Evolutionary conservation across 805 yeast species (phyloP), one percentile per base, ranked within the genome.

Genomic region (Wickerhamomyces subpelliculosus): DNA sequence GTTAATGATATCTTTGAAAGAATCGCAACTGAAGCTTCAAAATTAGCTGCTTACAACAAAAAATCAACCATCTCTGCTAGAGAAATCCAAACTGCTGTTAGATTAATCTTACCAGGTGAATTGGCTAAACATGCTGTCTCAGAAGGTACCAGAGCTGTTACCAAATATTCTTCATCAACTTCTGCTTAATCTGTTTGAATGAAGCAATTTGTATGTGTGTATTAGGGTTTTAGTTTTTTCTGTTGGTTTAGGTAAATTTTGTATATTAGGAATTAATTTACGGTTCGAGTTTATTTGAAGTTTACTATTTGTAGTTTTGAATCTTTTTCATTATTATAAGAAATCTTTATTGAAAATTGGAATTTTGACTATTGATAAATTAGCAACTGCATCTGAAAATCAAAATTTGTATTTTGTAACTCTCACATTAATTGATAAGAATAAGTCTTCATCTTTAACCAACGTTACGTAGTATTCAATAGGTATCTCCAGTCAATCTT

Each of bases 81-180:
- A 76, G 97, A 89, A 77, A 90, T 90, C 63, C 97, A 89, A 78
- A 90, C 97, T 57, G 97, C 97, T 58, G 97, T 89, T 55, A 87
- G 97, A 80, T 82, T 89, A 63, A 89, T 89, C 70, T 82, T 90
- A 60, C 97, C 97, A 57, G 97, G 97, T 80, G 97, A 90, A 77
- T 79, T 89, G 66, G 96, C 97, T 54, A 88, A 88, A 79, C 97
- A 90, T 73, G 96, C 97, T 62, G 95, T 88, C 59, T 84, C 96
- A 61, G 97, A 90, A 74, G 97, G 97, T 78, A 88, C 96, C 58
- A 86, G 96, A 80, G 95, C 97, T 67, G 96, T 88, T 61, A 86
- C 96, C 70, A 88, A 88, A 77, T 88, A 86, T 80, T 84, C 96
- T 61, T 83, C 96, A 61, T 58, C 65, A 29, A 61, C 70, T 38